Evolutionary conservation across 768 basidiomycete genomes (phyloP).

Genomic region (Termitomyces sp.): DNA sequence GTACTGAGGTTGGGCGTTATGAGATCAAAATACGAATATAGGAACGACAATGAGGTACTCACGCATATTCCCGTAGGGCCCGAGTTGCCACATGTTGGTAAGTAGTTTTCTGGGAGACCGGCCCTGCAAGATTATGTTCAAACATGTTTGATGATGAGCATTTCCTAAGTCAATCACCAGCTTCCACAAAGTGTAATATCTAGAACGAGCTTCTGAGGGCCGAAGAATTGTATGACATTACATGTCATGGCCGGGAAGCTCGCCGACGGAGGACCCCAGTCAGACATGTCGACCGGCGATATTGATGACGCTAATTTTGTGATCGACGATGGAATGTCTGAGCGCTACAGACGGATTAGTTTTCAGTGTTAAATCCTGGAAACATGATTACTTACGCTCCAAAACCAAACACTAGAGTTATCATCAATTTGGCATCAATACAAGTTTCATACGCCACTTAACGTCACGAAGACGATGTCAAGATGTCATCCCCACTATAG

Average conservation of each 20-base stretch:
- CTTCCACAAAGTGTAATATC: constrained; percentile 53
- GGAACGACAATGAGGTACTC: constrained; percentile 9
- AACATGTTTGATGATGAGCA: neutral
- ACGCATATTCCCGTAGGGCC: constrained; percentile 35
- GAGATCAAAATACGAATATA: neutral
- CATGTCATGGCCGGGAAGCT: constrained; percentile 35
- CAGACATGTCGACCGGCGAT: constrained; percentile 29
- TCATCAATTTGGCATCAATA: neutral
- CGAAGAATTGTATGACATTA: constrained; percentile 38
- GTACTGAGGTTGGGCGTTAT: constrained; percentile 26
- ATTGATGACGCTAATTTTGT: constrained; percentile 18
- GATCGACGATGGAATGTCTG: constrained; percentile 34
- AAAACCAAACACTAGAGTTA: constrained; percentile 39
- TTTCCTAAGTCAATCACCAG: constrained; percentile 23
- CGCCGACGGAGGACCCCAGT: constrained; percentile 42
- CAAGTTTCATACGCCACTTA: neutral
- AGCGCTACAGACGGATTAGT: constrained; percentile 27
- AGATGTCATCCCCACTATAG: constrained; percentile 45
- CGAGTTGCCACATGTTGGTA: constrained; percentile 28
- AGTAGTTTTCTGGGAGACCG: constrained; percentile 37
- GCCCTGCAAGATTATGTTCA: constrained; percentile 28
- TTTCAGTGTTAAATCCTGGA: neutral
- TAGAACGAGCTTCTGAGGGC: constrained; percentile 44
- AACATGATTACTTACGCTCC: constrained; percentile 32
- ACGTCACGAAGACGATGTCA: constrained; percentile 25